Conservation (phyloP, 1,139 yeast genomes). For the Blastobotrys arbuscula region DNA sequence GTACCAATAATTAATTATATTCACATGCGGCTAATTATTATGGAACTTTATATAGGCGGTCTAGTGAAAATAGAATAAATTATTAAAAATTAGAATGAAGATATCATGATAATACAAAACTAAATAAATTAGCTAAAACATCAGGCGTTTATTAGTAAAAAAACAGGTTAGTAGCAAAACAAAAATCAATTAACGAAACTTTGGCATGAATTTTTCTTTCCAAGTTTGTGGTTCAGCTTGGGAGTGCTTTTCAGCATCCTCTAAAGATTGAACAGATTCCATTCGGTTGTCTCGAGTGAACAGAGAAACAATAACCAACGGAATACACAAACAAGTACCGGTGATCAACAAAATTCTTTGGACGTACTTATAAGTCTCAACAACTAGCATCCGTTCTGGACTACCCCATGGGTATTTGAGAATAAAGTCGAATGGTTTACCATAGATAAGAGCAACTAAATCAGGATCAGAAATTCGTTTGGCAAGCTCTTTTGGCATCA, state of each 20-base stretch:
- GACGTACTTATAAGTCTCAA: slow-evolving; percentile 52
- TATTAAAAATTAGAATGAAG: no score
- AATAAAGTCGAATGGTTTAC: slow-evolving; percentile 47
- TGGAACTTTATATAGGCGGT: no score
- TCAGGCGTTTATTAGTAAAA: background rate
- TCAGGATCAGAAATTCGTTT: slow-evolving; percentile 25
- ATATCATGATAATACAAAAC: no score
- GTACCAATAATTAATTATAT: no score
- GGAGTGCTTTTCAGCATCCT: slow-evolving; percentile 35
- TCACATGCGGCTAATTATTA: no score
- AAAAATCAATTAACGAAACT: background rate
- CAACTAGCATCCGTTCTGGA: slow-evolving; percentile 52
- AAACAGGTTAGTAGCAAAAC: background rate
- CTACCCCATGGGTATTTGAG: slow-evolving; percentile 51
- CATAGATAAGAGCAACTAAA: slow-evolving; percentile 47
- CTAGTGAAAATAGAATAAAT: no score
- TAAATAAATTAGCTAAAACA: no score
- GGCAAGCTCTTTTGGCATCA: slow-evolving; percentile 34
- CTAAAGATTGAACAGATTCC: slow-evolving; percentile 31
- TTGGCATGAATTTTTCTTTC: slow-evolving; percentile 1
- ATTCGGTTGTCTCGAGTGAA: slow-evolving; percentile 53
- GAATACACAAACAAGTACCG: slow-evolving; percentile 52
- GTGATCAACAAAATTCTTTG: slow-evolving; percentile 54
- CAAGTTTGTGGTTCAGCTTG: background rate
- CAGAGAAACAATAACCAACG: slow-evolving; percentile 45